Conservation (phyloP, 208 protist species). For the Leptomonas pyrrhocoris region DNA sequence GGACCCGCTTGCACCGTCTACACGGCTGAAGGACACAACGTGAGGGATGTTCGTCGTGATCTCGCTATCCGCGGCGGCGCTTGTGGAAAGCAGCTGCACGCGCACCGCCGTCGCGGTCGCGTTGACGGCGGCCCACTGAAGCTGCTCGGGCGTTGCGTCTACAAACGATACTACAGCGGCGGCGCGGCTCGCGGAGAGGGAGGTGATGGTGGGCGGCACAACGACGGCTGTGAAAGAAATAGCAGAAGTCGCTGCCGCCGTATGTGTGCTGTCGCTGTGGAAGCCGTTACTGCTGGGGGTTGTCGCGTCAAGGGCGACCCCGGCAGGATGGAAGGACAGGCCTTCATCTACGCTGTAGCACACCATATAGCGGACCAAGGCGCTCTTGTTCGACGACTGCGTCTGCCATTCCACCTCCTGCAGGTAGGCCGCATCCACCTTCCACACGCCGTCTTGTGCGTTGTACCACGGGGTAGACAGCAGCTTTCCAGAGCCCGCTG, state of each 20-base stretch:
- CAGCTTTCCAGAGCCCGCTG: neutral
- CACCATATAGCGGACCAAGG: slow-evolving; percentile 27
- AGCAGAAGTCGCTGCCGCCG: neutral
- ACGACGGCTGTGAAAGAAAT: slow-evolving; percentile 20
- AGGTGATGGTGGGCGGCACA: slow-evolving; percentile 33
- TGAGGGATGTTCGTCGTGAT: neutral
- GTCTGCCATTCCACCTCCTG: slow-evolving; percentile 24
- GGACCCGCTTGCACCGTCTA: neutral
- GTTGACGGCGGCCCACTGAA: slow-evolving; percentile 8
- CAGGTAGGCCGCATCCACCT: slow-evolving; percentile 43
- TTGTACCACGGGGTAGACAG: slow-evolving; percentile 36
- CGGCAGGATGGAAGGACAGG: slow-evolving; percentile 47
- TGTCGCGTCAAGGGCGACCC: neutral
- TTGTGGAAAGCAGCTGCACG: slow-evolving; percentile 28
- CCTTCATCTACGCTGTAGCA: slow-evolving; percentile 76
- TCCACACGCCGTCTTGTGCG: slow-evolving; percentile 30
- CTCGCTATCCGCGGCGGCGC: slow-evolving; percentile 1
- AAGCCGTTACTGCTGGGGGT: neutral
- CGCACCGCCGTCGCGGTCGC: slow-evolving; percentile 20
- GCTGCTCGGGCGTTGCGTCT: slow-evolving; percentile 11
- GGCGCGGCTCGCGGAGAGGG: slow-evolving; percentile 16
- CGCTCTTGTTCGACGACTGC: neutral
- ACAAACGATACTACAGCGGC: neutral
- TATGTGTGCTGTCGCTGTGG: neutral
- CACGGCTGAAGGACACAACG: neutral